Evolutionary conservation across 345 rosid species (phyloP).

Genomic region (Anacardium occidentale): DNA sequence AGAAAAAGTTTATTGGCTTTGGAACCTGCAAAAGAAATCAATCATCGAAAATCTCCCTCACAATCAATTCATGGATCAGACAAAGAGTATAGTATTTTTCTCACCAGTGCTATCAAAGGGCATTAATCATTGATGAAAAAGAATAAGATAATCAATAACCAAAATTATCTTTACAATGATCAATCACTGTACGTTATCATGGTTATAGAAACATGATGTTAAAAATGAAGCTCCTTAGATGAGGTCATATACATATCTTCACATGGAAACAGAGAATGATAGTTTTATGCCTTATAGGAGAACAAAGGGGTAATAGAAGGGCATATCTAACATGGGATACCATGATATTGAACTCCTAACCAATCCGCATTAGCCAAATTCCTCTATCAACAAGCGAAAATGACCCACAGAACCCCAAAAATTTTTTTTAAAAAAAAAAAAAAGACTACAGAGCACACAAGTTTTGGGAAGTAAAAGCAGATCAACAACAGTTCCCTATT

Average conservation of each 20-base stretch:
- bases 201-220: too few species aligned
- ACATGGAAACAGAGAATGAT: too few species aligned
- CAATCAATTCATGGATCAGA: not conserved
- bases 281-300: too few species aligned
- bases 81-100: not conserved
- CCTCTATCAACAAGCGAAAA: not conserved
- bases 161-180: not conserved
- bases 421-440: not conserved
- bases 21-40: constrained; percentile 68
- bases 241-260: too few species aligned
- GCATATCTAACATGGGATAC: not conserved
- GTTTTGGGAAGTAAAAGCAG: not conserved
- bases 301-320: too few species aligned
- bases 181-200: not conserved
- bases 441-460: not conserved
- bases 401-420: not conserved
- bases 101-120: not conserved
- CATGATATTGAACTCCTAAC: not conserved
- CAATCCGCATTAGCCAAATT: not conserved
- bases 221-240: too few species aligned
- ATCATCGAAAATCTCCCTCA: constrained; percentile 5
- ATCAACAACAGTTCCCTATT: not conserved
- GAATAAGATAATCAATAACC: not conserved
- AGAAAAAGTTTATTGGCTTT: constrained; percentile 71
- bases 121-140: constrained; percentile 1